A percentile compares a stretch with the other conserved stretches of the same genome.
Evolutionary conservation across 352 stramenopile genomes (phyloP).

Genomic region (Globisporangium sylvaticum): DNA sequence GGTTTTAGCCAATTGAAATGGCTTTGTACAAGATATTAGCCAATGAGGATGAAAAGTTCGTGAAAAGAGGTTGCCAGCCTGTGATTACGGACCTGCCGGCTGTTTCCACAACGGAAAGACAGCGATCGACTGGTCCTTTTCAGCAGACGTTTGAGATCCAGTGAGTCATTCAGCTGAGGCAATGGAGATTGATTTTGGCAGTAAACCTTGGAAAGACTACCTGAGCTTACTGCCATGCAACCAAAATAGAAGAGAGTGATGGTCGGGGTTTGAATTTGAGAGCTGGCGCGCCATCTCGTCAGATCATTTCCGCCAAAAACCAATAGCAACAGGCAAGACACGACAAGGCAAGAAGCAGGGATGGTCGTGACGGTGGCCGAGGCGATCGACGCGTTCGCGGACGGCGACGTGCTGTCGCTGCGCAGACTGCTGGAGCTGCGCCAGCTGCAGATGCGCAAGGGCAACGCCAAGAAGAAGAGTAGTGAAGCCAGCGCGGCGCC

Average conservation of each 20-base stretch:
- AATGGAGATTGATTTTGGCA: neutral
- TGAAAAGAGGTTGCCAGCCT: neutral
- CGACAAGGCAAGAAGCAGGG: neutral
- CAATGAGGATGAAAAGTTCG: neutral
- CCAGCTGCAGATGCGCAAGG: slow-evolving; percentile 25
- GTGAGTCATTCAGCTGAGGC: neutral
- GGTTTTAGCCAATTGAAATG: slow-evolving; percentile 7
- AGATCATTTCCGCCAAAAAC: neutral
- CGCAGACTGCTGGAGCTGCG: slow-evolving; percentile 30
- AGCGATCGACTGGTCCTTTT: neutral
- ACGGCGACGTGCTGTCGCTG: slow-evolving; percentile 31
- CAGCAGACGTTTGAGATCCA: neutral
- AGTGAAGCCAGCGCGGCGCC: slow-evolving; percentile 12
- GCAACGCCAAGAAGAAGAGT: slow-evolving; percentile 22
- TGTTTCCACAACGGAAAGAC: neutral
- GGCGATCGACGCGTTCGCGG: slow-evolving; percentile 37
- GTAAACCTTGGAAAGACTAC: neutral
- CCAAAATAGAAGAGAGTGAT: neutral
- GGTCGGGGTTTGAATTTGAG: slow-evolving; percentile 11
- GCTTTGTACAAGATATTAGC: neutral
- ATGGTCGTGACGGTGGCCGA: slow-evolving; percentile 27
- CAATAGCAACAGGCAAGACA: slow-evolving; percentile 16
- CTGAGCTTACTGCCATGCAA: neutral
- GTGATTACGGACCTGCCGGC: neutral
- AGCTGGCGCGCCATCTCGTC: slow-evolving; percentile 11